Percentiles rank a stretch among this genome's conserved stretches.
Conservation (phyloP, 192 early-diverging fungal genomes). For the Backusella tarrabulga region DNA sequence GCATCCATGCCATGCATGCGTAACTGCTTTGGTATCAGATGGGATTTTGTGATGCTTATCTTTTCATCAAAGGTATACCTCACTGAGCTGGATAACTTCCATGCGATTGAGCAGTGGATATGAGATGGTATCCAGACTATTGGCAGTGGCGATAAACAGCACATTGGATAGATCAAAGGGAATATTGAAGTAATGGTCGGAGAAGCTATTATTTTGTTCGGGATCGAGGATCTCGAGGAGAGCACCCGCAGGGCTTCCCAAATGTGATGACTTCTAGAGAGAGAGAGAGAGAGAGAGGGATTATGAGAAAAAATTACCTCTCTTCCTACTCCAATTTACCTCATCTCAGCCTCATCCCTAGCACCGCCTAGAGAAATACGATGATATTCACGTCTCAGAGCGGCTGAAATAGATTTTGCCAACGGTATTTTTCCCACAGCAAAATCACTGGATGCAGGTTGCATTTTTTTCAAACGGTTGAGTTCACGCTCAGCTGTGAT, state of each 20-base stretch:
- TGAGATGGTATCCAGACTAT: conserved; percentile 74
- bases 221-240: conserved; percentile 84
- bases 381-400: conserved; percentile 76
- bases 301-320: not conserved
- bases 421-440: conserved; percentile 84
- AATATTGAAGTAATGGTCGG: conserved; percentile 80
- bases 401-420: conserved; percentile 76
- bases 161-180: conserved; percentile 62
- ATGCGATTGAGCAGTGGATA: conserved; percentile 80
- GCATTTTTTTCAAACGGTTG: conserved; percentile 65
- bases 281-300: not conserved
- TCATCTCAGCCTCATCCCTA: conserved; percentile 84
- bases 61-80: conserved; percentile 88
- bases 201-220: conserved; percentile 81
- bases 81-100: conserved; percentile 73
- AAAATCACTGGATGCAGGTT: conserved; percentile 73
- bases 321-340: conserved; percentile 2
- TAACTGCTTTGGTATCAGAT: conserved; percentile 80
- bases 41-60: conserved; percentile 67
- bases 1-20: conserved; percentile 57
- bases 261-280: conserved; percentile 56
- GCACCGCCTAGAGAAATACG: conserved; percentile 82
- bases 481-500: conserved; percentile 66
- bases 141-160: conserved; percentile 85
- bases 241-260: conserved; percentile 78